Conservation (phyloP, 495 filamentous ascomycete species). For the Hyaloscypha variabilis region DNA sequence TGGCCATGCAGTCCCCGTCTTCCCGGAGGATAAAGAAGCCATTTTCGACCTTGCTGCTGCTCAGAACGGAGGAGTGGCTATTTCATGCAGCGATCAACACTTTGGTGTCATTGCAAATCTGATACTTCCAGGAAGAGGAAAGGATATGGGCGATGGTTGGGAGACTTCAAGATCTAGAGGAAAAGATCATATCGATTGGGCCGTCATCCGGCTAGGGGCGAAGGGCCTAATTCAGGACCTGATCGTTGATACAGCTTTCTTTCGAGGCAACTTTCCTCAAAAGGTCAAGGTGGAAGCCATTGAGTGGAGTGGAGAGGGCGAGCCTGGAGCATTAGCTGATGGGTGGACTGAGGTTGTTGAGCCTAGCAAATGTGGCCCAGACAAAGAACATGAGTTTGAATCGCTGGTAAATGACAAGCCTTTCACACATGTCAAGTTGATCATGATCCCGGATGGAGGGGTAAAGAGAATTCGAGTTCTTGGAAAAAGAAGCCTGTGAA, state of each 20-base stretch:
- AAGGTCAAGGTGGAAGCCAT: constrained; percentile 71
- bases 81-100: constrained; percentile 82
- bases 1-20: constrained; percentile 74
- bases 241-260: constrained; percentile 87
- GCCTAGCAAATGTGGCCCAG: constrained; percentile 71
- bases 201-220: constrained; percentile 75
- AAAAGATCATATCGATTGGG: constrained; percentile 84
- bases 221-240: constrained; percentile 70
- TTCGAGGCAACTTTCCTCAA: constrained; percentile 87
- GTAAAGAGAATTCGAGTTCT: constrained; percentile 86
- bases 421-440: constrained; percentile 84
- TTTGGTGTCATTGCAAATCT: constrained; percentile 84
- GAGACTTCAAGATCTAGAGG: constrained; percentile 82
- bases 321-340: constrained; percentile 59
- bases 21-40: constrained; percentile 59
- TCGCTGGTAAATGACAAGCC: constrained; percentile 51
- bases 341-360: constrained; percentile 72
- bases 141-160: constrained; percentile 96
- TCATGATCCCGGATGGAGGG: constrained; percentile 90
- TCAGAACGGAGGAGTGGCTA: constrained; percentile 76
- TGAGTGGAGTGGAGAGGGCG: constrained; percentile 52
- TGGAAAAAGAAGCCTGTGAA: constrained; percentile 54
- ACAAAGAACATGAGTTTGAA: constrained; percentile 78
- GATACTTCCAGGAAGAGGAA: constrained; percentile 80
- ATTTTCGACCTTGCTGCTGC: constrained; percentile 84